Base-by-base conservation (phyloP, 169 alveolate genomes). In the Plasmodium inui region DNA sequence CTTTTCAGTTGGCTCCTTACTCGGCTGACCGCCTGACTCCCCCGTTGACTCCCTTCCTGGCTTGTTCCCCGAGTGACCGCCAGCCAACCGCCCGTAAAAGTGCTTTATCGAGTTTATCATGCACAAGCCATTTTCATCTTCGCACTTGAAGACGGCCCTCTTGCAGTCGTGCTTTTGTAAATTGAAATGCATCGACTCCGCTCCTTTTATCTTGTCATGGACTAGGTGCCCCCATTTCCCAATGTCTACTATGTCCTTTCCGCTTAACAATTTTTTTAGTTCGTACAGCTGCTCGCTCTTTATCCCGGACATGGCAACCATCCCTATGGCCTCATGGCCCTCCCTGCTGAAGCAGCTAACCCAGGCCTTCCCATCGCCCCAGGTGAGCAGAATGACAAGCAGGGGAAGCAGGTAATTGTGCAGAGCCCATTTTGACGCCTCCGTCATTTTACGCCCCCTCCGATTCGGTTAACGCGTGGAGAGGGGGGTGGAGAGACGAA, bases 251-350 rank as follows among this genome's bases (percentile, higher is more conserved):
- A 96, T 67, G 92, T 96, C 97, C 37, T 92, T 92, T 12, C 97
- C 97, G 72, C 61, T 82, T 44, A 96, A 83, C 17, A 95, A 57
- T 55, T 92, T 94, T 39, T 95, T 96, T 37, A 96, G 92, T n/a
- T 96, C 94, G 83, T 96, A 95, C 94, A 96, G 57, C 53, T 95
- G 95, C 30, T 94, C 93, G 89, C 81, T 79, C 70, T 96, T 96
- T 37, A 96, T 82, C 10, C 97, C 97, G 37, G 97, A 95, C 97
- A 96, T 96, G 10, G 97, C 97, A 2, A 96, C 96, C 89, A 95
- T 93, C 57, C 95, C 97, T 91, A 94, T 79, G 14, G 93, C 93
- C 46, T 84, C 93, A 73, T 84, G 93, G 1, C 93, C 93, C 41
- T 84, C 93, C 50, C 67, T n/a, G 34, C 39, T 84, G 61, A 72